These are phyloP conservation scores for Sclerotinia minor DNA, from an alignment of 2,329 filamentous ascomycete species.

Conservation along the genomic window DNA sequence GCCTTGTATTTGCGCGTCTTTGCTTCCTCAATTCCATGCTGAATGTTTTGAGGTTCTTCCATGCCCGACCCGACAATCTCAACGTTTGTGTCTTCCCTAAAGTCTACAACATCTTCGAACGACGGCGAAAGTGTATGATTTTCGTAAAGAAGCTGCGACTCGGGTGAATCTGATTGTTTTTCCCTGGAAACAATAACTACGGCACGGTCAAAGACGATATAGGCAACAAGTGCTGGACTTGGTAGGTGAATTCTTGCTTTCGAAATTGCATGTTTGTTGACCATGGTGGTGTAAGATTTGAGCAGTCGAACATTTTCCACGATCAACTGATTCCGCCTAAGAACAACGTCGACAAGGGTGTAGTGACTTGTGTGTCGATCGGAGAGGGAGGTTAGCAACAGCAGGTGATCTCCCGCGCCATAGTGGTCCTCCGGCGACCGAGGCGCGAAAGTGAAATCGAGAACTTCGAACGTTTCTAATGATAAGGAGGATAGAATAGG, in stretches of 20 bases:
- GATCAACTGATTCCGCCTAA: constrained; percentile 55
- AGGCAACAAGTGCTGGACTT: constrained; percentile 75
- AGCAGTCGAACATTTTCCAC: constrained; percentile 70
- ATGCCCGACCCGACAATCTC: constrained; percentile 65
- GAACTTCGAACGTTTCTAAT: constrained; percentile 64
- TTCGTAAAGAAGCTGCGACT: constrained; percentile 71
- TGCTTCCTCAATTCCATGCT: constrained; percentile 48
- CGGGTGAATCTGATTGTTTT: constrained; percentile 66
- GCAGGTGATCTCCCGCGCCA: constrained; percentile 55
- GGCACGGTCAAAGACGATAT: constrained; percentile 76
- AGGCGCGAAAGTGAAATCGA: constrained; percentile 76
- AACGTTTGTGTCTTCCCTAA: constrained; percentile 64
- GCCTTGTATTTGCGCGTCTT: constrained; percentile 55
- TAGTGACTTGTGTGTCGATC: constrained; percentile 61
- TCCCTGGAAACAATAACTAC: constrained; percentile 75
- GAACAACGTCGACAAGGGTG: constrained; percentile 68
- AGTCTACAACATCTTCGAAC: constrained; percentile 85
- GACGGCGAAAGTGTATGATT: constrained; percentile 62
- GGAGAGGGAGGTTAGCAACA: constrained; percentile 61
- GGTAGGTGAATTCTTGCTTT: constrained; percentile 75
- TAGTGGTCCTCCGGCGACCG: constrained; percentile 54
- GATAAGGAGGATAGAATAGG: constrained; percentile 51
- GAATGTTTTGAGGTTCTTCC: constrained; percentile 54
- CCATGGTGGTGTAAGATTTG: constrained; percentile 60
- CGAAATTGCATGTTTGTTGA: constrained; percentile 43